Evolutionary conservation across 2,329 filamentous ascomycete species (phyloP).

Genomic region (Colletotrichum cordylinicola): DNA sequence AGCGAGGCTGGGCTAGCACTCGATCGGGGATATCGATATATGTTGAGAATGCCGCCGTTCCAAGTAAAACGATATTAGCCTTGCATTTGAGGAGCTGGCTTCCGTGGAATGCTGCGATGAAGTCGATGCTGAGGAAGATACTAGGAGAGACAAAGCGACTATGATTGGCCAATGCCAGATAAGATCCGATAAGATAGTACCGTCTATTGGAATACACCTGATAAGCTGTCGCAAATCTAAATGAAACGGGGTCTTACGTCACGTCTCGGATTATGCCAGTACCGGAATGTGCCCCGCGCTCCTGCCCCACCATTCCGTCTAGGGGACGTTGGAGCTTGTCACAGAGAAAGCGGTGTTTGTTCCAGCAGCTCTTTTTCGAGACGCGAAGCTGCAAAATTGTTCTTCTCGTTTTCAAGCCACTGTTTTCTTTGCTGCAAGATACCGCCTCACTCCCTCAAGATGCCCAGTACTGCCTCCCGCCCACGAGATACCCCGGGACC

Average conservation of each 20-base stretch:
- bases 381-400: neutral
- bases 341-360: slow-evolving; percentile 1
- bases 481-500: neutral
- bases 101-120: neutral
- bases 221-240: neutral
- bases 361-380: neutral
- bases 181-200: neutral
- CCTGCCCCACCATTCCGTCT: slow-evolving; percentile 5
- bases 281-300: slow-evolving; percentile 12
- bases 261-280: neutral
- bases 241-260: slow-evolving; percentile 5
- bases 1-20: neutral
- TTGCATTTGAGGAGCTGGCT: neutral
- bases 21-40: neutral
- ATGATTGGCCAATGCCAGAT: neutral
- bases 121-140: neutral
- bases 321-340: slow-evolving; percentile 1
- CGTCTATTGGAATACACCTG: neutral
- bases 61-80: neutral
- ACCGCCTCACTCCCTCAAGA: neutral
- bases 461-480: slow-evolving; percentile 5
- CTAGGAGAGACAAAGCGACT: too few species aligned
- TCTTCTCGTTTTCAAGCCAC: neutral
- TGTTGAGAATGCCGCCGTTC: neutral
- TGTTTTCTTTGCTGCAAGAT: neutral